These are phyloP conservation scores for Populus tomentosa DNA, from an alignment of 441 rosid species.

Conservation along the genomic window DNA sequence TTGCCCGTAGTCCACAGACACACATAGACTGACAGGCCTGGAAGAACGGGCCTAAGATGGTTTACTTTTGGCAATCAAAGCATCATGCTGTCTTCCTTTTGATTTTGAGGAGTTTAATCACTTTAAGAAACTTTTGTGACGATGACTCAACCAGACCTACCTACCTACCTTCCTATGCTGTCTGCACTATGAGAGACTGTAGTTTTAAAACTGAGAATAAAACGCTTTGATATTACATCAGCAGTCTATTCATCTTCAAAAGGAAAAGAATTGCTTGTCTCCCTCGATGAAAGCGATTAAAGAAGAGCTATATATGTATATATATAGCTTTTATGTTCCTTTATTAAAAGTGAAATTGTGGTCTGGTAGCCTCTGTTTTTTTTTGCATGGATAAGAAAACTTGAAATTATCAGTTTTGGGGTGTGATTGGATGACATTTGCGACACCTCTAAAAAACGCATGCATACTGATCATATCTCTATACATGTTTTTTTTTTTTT, in stretches of 20 bases:
- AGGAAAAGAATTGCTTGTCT: conserved; percentile 7
- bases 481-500: too few species aligned
- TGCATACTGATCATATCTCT: not conserved
- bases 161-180: not conserved
- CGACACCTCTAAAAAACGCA: conserved; percentile 5
- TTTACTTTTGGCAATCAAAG: conserved; percentile 23
- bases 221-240: not conserved
- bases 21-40: not conserved
- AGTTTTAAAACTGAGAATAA: not conserved
- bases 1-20: not conserved
- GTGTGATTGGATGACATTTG: not conserved
- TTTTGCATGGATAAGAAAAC: conserved; percentile 4
- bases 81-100: conserved; percentile 30
- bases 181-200: not conserved
- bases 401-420: not conserved
- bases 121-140: conserved; percentile 26
- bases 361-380: not conserved
- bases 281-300: conserved; percentile 11
- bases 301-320: not conserved
- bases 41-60: not conserved
- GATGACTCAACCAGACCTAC: conserved; percentile 5
- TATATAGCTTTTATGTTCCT: conserved; percentile 5
- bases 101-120: conserved; percentile 16
- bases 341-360: conserved; percentile 9
- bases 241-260: conserved; percentile 6